phyloP scores from a whole-genome alignment of 352 stramenopile genomes.

The Phytophthora niederhauseri region DNA sequence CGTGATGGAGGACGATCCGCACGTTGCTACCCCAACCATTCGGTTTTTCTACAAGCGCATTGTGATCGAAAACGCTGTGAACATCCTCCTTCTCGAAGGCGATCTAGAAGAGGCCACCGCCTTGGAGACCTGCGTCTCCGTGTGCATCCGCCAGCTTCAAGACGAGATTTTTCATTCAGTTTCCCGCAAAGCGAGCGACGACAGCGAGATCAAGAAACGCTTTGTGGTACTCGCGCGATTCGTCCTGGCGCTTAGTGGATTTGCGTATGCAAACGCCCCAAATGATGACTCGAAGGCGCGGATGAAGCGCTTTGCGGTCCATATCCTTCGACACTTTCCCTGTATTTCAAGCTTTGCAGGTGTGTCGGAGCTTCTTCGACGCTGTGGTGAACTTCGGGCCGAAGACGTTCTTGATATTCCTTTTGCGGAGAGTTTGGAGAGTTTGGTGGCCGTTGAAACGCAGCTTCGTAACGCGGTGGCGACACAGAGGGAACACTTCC shows the following conservation, averaged over 20 bases:
- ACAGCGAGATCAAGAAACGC: slow-evolving; percentile 14
- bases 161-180: slow-evolving; percentile 57
- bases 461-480: slow-evolving; percentile 27
- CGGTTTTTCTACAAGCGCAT: slow-evolving; percentile 61
- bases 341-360: slow-evolving; percentile 29
- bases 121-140: slow-evolving; percentile 47
- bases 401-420: slow-evolving; percentile 7
- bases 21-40: slow-evolving; percentile 34
- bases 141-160: slow-evolving; percentile 48
- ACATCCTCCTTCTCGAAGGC: slow-evolving; percentile 29
- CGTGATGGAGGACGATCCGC: slow-evolving; percentile 25
- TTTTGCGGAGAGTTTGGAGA: slow-evolving; percentile 28
- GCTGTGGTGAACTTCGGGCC: slow-evolving; percentile 14
- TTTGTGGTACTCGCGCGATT: slow-evolving; percentile 46
- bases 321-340: slow-evolving; percentile 38
- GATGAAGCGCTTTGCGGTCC: slow-evolving; percentile 41
- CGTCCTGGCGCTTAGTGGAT: slow-evolving; percentile 36
- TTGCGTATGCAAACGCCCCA: slow-evolving; percentile 34
- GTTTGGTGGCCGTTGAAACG: slow-evolving; percentile 24
- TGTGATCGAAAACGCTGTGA: slow-evolving; percentile 55
- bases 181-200: background rate
- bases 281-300: slow-evolving; percentile 25
- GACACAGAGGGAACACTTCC: slow-evolving; percentile 59
- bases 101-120: slow-evolving; percentile 26
- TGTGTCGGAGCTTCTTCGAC: slow-evolving; percentile 26